Evolutionary conservation across 805 yeast species (phyloP), one percentile per base, ranked within the genome.

Genomic region (Candida nemodendra): DNA sequence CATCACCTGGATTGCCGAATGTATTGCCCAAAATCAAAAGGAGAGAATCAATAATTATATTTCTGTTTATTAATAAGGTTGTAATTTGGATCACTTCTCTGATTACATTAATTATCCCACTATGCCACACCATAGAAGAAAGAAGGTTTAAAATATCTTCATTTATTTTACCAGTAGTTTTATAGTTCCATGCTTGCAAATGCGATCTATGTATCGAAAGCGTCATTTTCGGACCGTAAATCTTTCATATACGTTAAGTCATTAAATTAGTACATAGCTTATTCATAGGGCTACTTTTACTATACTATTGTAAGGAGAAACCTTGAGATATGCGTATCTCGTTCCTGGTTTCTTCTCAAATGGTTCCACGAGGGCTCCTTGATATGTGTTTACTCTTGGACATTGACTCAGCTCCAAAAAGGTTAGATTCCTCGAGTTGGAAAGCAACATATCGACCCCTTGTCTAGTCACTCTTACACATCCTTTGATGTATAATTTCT

Each of bases 1-100:
- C 62, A 84, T 93, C 50, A 88, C 98, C n/a, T 93, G 99, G 99
- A 91, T 93, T 40, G 96, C 98, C 34, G 99, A 93, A 69, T 93
- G 99, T 71, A 93, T 93, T 68, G 96, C 98, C 22, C 99, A 95
- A 65, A 90, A 89, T 61, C 99, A 93, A 72, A 87, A 89, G 69
- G 95, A 87, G 59, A 79, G 96, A 63, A 87, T 93, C 50, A 81
- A 84, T 54, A 87, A 86, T 62, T 95, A 89, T 62, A 89, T 95
- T 44, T 71, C 95, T 30, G 96, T 91, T 27, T 88, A 81, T 53
- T 89, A 68, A 54, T 24, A n/a, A n/a, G n/a, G n/a, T n/a, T n/a
- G n/a, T n/a, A n/a, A n/a, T n/a, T n/a, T n/a, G n/a, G n/a, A n/a
- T n/a, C n/a, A n/a, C n/a, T n/a, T n/a, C n/a, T n/a, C n/a, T n/a